Base-by-base conservation (phyloP, 331 rosid genomes). In the Cydonia oblonga region DNA sequence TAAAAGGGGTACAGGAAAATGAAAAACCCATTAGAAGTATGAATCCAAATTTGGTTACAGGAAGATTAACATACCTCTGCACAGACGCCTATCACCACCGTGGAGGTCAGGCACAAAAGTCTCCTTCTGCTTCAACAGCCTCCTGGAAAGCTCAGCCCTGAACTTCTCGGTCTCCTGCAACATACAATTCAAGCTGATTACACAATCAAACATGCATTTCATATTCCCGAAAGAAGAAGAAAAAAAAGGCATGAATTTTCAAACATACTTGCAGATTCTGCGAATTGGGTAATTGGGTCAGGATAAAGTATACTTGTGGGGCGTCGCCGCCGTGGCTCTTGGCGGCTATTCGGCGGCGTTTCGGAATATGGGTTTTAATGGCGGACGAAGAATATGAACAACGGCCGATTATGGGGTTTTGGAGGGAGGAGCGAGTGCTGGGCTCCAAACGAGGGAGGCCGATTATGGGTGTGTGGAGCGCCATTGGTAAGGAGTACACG, bases 81-180 rank as follows among this genome's bases (percentile, higher is more conserved):
- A 54, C 96, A 91, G 26, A 89, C 84, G 44, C 85, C 86, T 7
- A 89, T 51, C 26, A 87, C 91, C 90, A 18, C 72, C 67, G 67
- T 62, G 75, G 25, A 92, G 81, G 40, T 89, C 86, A 51, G 82
- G 75, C 19, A 89, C 93, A 44, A 91, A 91, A 46, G 78, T 89
- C 30, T 81, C 86, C 22, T 57, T 78, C 66, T 86, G 81, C 73
- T 78, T 69, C 1, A 74, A 83, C 12, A 86, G 93, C 87, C 80
- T 89, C 66, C 75, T 75, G 29, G 75, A 46, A 57, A 84, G 82
- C 71, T 83, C 84, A 68, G 67, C 80, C 80, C 69, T 77, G 76
- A 91, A 91, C 80, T 86, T 87, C 60, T 24, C 78, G 49, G 91
- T 89, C 75, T 91, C 97, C 93, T 88, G 76, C 1, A 35, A 66